phyloP scores from a whole-genome alignment of 2,329 filamentous ascomycete species.

The Epichloe scottii region DNA sequence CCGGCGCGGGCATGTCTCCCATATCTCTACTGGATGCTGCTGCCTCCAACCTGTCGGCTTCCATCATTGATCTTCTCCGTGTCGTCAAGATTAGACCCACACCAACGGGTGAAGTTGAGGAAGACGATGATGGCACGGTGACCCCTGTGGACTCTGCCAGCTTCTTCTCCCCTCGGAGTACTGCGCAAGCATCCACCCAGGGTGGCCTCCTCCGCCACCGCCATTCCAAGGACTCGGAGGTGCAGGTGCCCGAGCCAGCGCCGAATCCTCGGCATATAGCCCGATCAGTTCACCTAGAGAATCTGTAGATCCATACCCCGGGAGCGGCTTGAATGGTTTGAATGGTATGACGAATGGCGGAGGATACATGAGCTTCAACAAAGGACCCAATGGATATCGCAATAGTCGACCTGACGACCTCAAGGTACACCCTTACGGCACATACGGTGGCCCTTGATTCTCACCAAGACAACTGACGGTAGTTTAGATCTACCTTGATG shows the following conservation, averaged over 20 bases:
- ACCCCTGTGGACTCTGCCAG: constrained; percentile 55
- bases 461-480: constrained; percentile 8
- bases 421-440: constrained; percentile 23
- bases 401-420: constrained; percentile 37
- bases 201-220: constrained; percentile 35
- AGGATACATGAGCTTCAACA: constrained; percentile 22
- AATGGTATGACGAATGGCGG: constrained; percentile 26
- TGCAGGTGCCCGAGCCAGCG: constrained; percentile 42
- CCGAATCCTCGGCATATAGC: constrained; percentile 63
- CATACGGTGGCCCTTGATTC: constrained; percentile 8
- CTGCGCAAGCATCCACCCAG: constrained; percentile 21
- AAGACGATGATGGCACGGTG: constrained; percentile 56
- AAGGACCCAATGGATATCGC: constrained; percentile 28
- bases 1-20: constrained; percentile 72
- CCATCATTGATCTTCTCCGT: constrained; percentile 75
- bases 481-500: constrained; percentile 60
- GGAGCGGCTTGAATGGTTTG: constrained; percentile 17
- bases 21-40: constrained; percentile 91
- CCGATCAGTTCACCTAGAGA: constrained; percentile 56
- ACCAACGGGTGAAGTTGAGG: constrained; percentile 61
- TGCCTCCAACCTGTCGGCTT: constrained; percentile 75
- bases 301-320: constrained; percentile 33
- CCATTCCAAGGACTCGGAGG: constrained; percentile 46
- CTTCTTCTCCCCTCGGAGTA: constrained; percentile 52
- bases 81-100: constrained; percentile 73